These are phyloP conservation scores for Pyricularia grisea DNA, from an alignment of 2,329 filamentous ascomycete genomes.

Conservation along the genomic window DNA sequence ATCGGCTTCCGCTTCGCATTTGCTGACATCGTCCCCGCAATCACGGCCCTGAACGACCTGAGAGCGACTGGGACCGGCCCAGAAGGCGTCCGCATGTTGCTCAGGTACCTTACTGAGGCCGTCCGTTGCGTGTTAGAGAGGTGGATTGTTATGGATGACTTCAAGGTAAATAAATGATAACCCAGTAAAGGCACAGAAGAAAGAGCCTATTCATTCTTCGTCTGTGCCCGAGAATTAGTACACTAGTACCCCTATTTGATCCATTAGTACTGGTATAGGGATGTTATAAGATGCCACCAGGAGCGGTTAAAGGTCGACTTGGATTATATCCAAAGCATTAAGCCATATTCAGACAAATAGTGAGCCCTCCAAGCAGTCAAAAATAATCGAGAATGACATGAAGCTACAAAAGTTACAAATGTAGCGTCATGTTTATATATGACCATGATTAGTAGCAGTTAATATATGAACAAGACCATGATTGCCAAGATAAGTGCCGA, in stretches of 20 bases:
- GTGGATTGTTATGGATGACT: neutral
- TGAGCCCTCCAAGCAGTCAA: neutral
- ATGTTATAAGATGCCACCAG: neutral
- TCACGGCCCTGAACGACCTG: neutral
- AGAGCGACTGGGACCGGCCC: neutral
- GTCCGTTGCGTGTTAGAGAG: neutral
- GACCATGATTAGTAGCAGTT: no score
- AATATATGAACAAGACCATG: no score
- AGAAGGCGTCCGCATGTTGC: neutral
- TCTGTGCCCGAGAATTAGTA: no score
- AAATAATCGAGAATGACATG: neutral
- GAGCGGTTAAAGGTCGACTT: neutral
- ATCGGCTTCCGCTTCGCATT: neutral
- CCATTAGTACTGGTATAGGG: neutral
- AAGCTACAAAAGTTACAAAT: neutral
- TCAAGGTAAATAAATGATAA: neutral
- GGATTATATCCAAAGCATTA: neutral
- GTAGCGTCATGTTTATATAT: neutral
- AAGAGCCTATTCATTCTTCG: neutral
- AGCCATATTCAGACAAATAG: neutral
- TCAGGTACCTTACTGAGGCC: neutral
- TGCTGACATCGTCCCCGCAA: neutral
- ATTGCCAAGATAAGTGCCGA: no score
- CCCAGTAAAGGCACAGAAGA: neutral
- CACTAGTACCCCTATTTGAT: no score